A percentile compares a stretch with the other conserved stretches of the same genome.
phyloP scores from a whole-genome alignment of 371 early-diverging fungal species.

The Mortierella sp. region DNA sequence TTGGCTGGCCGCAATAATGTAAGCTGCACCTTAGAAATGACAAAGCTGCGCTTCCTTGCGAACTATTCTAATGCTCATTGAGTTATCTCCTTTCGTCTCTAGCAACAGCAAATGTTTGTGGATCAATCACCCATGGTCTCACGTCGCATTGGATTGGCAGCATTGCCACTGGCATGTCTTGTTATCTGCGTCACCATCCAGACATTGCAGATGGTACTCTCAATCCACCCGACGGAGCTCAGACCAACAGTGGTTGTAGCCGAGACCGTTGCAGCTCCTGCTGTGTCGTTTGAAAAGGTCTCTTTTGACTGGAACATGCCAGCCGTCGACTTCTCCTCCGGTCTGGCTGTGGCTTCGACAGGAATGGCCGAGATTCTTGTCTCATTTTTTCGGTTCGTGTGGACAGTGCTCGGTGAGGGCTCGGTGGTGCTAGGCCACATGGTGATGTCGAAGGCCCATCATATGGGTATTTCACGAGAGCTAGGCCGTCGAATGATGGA shows the following conservation, averaged over 20 bases:
- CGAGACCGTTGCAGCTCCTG: slow-evolving; percentile 19
- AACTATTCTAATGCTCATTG: slow-evolving; percentile 15
- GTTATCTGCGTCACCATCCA: slow-evolving; percentile 82
- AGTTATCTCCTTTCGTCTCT: slow-evolving; percentile 28
- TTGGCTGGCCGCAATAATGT: slow-evolving; percentile 55
- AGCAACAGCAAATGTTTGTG: slow-evolving; percentile 61
- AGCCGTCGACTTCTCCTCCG: slow-evolving; percentile 24
- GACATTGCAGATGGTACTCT: slow-evolving; percentile 72
- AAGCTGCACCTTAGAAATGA: slow-evolving; percentile 15
- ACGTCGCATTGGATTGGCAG: slow-evolving; percentile 91
- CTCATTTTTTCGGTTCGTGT: slow-evolving; percentile 20
- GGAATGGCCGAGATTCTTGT: slow-evolving; percentile 15
- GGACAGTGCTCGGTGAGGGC: slow-evolving; percentile 20
- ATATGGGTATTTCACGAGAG: slow-evolving; percentile 33
- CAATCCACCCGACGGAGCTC: slow-evolving; percentile 41
- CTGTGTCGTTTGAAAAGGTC: slow-evolving; percentile 23
- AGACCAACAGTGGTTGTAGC: background rate
- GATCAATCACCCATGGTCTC: slow-evolving; percentile 92
- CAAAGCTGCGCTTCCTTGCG: slow-evolving; percentile 1
- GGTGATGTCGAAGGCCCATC: slow-evolving; percentile 19
- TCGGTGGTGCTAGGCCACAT: slow-evolving; percentile 1
- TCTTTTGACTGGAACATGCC: slow-evolving; percentile 36
- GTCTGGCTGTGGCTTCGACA: slow-evolving; percentile 16
- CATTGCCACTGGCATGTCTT: slow-evolving; percentile 89
- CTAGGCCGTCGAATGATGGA: slow-evolving; percentile 34